Evolutionary conservation across 176 grass and related monocot genomes (phyloP), one percentile per base, ranked within the genome.

Genomic region (Eleusine coracana): DNA sequence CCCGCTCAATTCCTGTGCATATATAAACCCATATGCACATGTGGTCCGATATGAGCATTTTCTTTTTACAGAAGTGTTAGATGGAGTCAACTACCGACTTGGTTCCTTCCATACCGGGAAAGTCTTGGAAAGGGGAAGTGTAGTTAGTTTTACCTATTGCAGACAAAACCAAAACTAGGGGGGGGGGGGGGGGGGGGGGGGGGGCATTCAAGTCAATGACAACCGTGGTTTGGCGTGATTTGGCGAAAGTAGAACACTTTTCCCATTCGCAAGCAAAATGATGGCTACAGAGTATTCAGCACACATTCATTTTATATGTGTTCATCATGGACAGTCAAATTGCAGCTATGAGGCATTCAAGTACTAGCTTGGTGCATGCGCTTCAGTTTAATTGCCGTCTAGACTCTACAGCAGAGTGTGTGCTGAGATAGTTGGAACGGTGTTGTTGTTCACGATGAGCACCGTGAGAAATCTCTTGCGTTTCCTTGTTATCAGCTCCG

Each of bases 401-500:
- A 50, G 25, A 25, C 25, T 25, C 25, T 25, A 25, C 25, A 25
- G 25, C 25, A 25, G 25, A 25, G 25, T 34, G 31, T 34, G 31
- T 34, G 31, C 31, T 34, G 31, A 34, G 25, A 8, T 28, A 25
- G 1, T 31, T 5, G 1, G 7, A 12, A 55, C 72, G 7, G 73
- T 40, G n/a, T 48, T 28, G 9, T 79, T 3, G 52, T 12, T 48
- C 42, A 21, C 21, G 59, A 79, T 79, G 76, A 66, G 49, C 17
- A 10, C 10, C 42, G 42, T 51, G 76, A 79, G 42, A 36, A 79
- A 79, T 37, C 42, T 79, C 9, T 18, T 66, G 76, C 61, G 83
- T 14, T 86, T 90, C 64, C 71, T 90, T 15, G 31, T 90, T 56
- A 29, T 46, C 14, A 29, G 39, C 37, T 63, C 39, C 14, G 21